These are phyloP conservation scores for Magnaporthales sp. DNA, from an alignment of 2,329 filamentous ascomycete genomes.

Conservation along the genomic window DNA sequence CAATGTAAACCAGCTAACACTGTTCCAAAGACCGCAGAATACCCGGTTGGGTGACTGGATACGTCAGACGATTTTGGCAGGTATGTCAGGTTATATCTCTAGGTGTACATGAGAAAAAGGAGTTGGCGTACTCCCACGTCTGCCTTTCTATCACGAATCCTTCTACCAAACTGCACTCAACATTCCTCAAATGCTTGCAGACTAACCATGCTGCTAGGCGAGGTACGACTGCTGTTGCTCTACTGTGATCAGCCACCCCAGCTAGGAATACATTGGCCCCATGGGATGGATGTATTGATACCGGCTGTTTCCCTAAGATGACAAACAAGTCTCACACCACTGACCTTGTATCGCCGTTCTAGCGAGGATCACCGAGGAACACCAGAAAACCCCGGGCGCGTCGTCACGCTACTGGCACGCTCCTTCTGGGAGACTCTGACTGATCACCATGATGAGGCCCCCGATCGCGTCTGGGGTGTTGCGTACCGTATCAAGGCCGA, in stretches of 20 bases:
- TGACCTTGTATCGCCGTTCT: constrained; percentile 2
- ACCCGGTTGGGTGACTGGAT: constrained; percentile 85
- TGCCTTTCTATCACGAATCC: neutral
- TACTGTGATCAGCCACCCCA: neutral
- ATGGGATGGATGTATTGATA: too few species aligned
- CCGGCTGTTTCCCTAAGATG: too few species aligned
- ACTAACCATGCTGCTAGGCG: neutral
- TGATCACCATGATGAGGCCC: constrained; percentile 50
- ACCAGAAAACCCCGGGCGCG: constrained; percentile 75
- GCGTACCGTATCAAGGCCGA: constrained; percentile 75
- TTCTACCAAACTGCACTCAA: neutral
- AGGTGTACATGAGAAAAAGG: neutral
- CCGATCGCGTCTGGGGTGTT: constrained; percentile 75
- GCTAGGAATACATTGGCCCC: too few species aligned
- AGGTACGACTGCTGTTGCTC: neutral
- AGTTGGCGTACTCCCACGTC: neutral
- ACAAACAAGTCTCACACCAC: constrained; percentile 6
- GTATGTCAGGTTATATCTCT: constrained; percentile 39
- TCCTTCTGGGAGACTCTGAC: constrained; percentile 74
- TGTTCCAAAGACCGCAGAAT: constrained; percentile 61
- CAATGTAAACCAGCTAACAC: neutral
- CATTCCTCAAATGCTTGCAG: neutral
- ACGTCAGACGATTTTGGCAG: constrained; percentile 97
- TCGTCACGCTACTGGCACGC: constrained; percentile 84
- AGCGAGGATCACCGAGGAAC: constrained; percentile 95